phyloP scores from a whole-genome alignment of 257 asterid species.

The Lycium ferocissimum region DNA sequence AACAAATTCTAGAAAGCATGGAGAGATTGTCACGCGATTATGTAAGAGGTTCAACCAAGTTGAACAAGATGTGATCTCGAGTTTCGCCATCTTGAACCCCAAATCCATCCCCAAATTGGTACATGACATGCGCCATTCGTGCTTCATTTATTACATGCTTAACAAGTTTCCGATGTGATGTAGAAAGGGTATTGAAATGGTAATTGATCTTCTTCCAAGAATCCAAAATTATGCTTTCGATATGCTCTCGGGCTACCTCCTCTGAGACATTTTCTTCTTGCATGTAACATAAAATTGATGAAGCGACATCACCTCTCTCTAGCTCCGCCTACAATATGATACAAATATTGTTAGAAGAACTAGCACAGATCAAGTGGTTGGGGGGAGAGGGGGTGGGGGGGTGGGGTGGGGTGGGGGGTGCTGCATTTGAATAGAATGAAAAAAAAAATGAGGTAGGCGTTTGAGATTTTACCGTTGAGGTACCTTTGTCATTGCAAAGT shows the following conservation, averaged over 20 bases:
- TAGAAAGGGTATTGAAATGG: background rate
- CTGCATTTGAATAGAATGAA: background rate
- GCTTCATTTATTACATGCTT: conserved; percentile 50
- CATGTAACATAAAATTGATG: conserved; percentile 69
- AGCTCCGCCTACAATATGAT: conserved; percentile 56
- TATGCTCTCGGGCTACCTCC: conserved; percentile 49
- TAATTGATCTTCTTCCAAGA: conserved; percentile 57
- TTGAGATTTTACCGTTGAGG: conserved; percentile 52
- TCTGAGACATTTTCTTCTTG: conserved; percentile 52
- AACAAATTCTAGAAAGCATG: background rate
- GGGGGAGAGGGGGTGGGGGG: too few relatives aligned
- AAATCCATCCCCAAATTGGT: conserved; percentile 65
- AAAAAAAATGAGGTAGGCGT: background rate
- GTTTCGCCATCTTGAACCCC: conserved; percentile 58
- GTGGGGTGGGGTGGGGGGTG: too few relatives aligned
- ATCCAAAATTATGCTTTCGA: conserved; percentile 32
- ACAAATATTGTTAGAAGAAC: background rate
- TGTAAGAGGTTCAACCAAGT: conserved; percentile 49
- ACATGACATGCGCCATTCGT: conserved; percentile 47
- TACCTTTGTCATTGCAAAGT: conserved; percentile 67
- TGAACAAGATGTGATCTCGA: conserved; percentile 45
- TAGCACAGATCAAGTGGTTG: too few relatives aligned
- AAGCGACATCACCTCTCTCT: conserved; percentile 69
- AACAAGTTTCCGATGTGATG: conserved; percentile 24
- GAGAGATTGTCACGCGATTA: background rate